Evolutionary conservation across 2,329 filamentous ascomycete species (phyloP).

Genomic region (Calonectria pteridis): DNA sequence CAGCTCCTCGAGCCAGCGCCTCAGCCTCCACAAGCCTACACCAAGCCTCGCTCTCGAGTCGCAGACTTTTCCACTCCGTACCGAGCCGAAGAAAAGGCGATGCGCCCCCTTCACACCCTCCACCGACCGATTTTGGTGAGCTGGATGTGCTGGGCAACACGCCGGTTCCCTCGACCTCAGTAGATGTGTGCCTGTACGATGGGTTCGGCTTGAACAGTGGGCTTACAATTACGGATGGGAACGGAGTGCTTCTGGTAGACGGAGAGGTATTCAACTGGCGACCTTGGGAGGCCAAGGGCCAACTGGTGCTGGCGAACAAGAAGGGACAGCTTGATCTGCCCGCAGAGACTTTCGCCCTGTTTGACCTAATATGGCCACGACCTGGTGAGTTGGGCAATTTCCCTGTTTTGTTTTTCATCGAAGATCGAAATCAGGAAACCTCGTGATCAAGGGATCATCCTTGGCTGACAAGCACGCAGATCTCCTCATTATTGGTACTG

Average conservation of each 20-base stretch:
- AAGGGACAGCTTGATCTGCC: slow-evolving; percentile 87
- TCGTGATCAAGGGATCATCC: neutral
- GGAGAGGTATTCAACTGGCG: slow-evolving; percentile 92
- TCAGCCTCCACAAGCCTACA: neutral
- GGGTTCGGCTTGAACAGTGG: slow-evolving; percentile 92
- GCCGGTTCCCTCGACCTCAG: slow-evolving; percentile 81
- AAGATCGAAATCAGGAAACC: neutral
- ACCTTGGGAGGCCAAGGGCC: slow-evolving; percentile 75
- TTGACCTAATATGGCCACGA: slow-evolving; percentile 87
- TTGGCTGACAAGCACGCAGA: slow-evolving; percentile 63
- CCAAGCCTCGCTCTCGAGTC: slow-evolving; percentile 9
- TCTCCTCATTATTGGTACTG: slow-evolving; percentile 89
- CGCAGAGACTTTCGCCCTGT: slow-evolving; percentile 77
- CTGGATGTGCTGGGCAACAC: slow-evolving; percentile 84
- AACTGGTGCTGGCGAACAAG: slow-evolving; percentile 72
- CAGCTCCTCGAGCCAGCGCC: slow-evolving; percentile 27
- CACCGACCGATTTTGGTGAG: slow-evolving; percentile 73
- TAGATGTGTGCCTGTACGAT: slow-evolving; percentile 84
- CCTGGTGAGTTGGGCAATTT: slow-evolving; percentile 72
- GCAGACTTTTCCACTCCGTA: slow-evolving; percentile 38
- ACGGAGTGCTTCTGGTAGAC: slow-evolving; percentile 82
- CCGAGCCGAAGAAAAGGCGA: slow-evolving; percentile 34
- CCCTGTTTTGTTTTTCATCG: neutral
- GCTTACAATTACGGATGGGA: slow-evolving; percentile 74
- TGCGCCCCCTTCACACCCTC: slow-evolving; percentile 48